These are phyloP conservation scores for Mycena capillaripes DNA, from an alignment of 768 basidiomycete genomes.

Conservation along the genomic window DNA sequence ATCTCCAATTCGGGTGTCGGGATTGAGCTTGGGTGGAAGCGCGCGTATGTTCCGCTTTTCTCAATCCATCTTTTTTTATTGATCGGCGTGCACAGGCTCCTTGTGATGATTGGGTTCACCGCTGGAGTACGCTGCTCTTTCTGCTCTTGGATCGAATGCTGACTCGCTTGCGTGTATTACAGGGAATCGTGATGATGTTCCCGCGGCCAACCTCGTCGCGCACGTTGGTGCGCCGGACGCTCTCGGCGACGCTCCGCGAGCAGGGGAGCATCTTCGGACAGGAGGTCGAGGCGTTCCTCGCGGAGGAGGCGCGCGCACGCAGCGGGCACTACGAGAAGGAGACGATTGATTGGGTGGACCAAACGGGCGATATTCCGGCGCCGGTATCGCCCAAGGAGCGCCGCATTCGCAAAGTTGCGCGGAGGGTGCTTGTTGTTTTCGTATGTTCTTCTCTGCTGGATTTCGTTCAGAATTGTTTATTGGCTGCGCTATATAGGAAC, in stretches of 20 bases:
- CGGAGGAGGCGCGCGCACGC: slow-evolving; percentile 55
- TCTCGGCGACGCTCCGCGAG: slow-evolving; percentile 53
- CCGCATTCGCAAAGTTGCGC: slow-evolving; percentile 52
- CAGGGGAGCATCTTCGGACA: slow-evolving; percentile 54
- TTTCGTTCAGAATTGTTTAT: background rate
- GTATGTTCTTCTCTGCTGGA: slow-evolving; percentile 42
- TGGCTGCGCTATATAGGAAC: slow-evolving; percentile 42
- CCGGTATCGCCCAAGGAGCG: slow-evolving; percentile 53
- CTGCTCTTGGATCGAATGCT: background rate
- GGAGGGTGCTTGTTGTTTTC: slow-evolving; percentile 50
- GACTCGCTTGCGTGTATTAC: background rate
- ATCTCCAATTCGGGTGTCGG: slow-evolving; percentile 52
- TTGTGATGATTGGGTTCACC: slow-evolving; percentile 61
- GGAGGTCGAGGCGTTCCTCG: slow-evolving; percentile 60
- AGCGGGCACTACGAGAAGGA: slow-evolving; percentile 49
- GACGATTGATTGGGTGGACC: slow-evolving; percentile 42
- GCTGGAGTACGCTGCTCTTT: slow-evolving; percentile 50
- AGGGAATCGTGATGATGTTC: slow-evolving; percentile 63
- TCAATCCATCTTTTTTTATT: background rate
- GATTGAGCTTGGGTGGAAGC: slow-evolving; percentile 55
- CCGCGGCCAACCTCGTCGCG: slow-evolving; percentile 59
- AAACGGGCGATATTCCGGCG: slow-evolving; percentile 30
- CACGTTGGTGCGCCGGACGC: slow-evolving; percentile 56
- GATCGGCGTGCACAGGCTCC: slow-evolving; percentile 45
- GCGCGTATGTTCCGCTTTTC: slow-evolving; percentile 50